A percentile compares a stretch with the other conserved stretches of the same genome.
Evolutionary conservation across 305 asterid genomes (phyloP).

Genomic region (Fraxinus albicans): DNA sequence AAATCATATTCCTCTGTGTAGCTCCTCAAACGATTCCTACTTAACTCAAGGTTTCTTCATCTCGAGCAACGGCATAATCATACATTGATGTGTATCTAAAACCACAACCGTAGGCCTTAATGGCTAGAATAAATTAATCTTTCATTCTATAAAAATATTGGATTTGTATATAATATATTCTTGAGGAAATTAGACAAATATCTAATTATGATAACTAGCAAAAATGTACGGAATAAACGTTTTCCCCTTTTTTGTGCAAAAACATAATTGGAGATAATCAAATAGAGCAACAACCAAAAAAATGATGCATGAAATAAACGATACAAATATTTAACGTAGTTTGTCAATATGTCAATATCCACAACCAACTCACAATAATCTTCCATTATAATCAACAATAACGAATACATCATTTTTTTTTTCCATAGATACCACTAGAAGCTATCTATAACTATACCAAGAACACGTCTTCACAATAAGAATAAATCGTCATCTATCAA

Average conservation of each 20-base stretch:
- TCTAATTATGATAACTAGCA: neutral
- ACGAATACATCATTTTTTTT: too few relatives aligned
- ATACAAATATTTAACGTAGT: neutral
- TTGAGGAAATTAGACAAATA: neutral
- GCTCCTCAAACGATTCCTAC: neutral
- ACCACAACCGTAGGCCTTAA: neutral
- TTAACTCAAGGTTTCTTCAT: neutral
- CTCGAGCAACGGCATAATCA: neutral
- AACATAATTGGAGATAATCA: neutral
- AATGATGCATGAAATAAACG: neutral
- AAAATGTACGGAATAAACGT: neutral
- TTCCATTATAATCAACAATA: too few relatives aligned
- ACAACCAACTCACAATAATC: neutral
- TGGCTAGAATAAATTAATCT: neutral
- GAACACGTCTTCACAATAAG: neutral
- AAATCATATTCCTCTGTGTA: neutral
- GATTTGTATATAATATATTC: neutral
- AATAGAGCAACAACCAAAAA: neutral
- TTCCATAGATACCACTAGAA: neutral
- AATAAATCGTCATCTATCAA: neutral
- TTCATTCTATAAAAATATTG: neutral
- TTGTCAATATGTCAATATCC: neutral
- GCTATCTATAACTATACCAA: neutral
- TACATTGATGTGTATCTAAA: neutral
- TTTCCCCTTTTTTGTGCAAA: neutral